These are phyloP conservation scores for Bacidia rubella DNA, from an alignment of 495 filamentous ascomycete species.

Conservation along the genomic window DNA sequence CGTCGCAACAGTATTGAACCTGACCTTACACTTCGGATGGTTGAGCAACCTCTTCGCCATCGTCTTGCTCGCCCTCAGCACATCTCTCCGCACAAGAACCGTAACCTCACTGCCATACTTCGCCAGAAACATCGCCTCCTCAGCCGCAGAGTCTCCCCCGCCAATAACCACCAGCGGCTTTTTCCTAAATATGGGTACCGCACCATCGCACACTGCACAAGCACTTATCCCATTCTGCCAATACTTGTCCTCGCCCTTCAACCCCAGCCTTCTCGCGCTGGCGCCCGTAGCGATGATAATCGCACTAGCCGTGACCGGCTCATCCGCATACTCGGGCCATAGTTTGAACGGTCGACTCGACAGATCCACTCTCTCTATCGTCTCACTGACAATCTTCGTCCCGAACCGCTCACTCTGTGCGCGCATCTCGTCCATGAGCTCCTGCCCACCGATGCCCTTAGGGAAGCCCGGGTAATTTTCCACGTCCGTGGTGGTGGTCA, in stretches of 20 bases:
- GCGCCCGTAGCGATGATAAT: conserved; percentile 94
- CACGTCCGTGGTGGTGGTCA: conserved; percentile 95
- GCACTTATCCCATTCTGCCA: conserved; percentile 96
- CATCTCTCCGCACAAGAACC: conserved; percentile 77
- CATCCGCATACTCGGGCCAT: conserved; percentile 67
- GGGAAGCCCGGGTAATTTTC: conserved; percentile 97
- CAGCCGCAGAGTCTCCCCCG: conserved; percentile 90
- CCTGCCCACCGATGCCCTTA: conserved; percentile 66
- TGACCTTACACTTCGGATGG: conserved; percentile 80
- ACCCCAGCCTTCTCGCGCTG: conserved; percentile 66
- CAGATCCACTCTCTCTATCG: conserved; percentile 78
- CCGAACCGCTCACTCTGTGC: conserved; percentile 82
- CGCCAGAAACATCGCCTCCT: conserved; percentile 93
- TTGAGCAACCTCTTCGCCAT: conserved; percentile 76
- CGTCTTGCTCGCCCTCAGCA: conserved; percentile 73
- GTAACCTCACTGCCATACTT: conserved; percentile 95
- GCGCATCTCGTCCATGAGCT: conserved; percentile 93
- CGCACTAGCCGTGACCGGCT: conserved; percentile 66
- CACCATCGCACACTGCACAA: conserved; percentile 95
- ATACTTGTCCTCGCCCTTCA: conserved; percentile 84
- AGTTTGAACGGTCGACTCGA: conserved; percentile 79
- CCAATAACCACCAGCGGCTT: conserved; percentile 94
- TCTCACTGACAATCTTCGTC: conserved; percentile 83
- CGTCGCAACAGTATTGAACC: conserved; percentile 65
- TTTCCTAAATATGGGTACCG: conserved; percentile 92